A percentile compares a stretch with the other conserved stretches of the same genome.
Conservation (phyloP, 2,329 filamentous ascomycete species). For the Nemania diffusa region DNA sequence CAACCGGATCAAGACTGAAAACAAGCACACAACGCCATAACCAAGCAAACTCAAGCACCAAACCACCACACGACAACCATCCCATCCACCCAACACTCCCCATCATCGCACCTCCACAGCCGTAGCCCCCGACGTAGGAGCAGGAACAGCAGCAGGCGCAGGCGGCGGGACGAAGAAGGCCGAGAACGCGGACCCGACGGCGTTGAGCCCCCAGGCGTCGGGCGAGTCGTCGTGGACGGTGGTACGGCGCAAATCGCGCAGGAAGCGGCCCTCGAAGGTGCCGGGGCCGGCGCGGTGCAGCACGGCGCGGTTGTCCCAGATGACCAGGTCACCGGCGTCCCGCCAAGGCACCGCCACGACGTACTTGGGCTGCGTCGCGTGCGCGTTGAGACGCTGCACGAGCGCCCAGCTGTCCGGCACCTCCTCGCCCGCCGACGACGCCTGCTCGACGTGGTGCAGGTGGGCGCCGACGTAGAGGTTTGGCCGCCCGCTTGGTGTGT, state of each 20-base stretch:
- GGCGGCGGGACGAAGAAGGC: constrained; percentile 8
- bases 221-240: constrained; percentile 62
- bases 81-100: background rate
- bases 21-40: too few relatives aligned
- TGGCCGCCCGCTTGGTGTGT: constrained; percentile 62
- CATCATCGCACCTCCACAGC: constrained; percentile 7
- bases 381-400: constrained; percentile 55
- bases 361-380: constrained; percentile 61
- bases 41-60: too few relatives aligned
- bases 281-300: constrained; percentile 65
- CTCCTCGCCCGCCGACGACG: constrained; percentile 42
- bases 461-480: constrained; percentile 66
- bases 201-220: constrained; percentile 54
- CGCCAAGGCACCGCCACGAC: constrained; percentile 60
- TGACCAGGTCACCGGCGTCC: constrained; percentile 60
- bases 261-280: constrained; percentile 58
- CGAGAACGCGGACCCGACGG: constrained; percentile 31
- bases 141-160: too few relatives aligned
- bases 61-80: too few relatives aligned
- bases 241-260: constrained; percentile 64
- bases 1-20: too few relatives aligned
- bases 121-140: background rate
- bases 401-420: constrained; percentile 51
- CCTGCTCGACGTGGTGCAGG: constrained; percentile 62
- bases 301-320: constrained; percentile 69